Base-by-base conservation (phyloP, 495 filamentous ascomycete genomes). In the Podospora comata region DNA sequence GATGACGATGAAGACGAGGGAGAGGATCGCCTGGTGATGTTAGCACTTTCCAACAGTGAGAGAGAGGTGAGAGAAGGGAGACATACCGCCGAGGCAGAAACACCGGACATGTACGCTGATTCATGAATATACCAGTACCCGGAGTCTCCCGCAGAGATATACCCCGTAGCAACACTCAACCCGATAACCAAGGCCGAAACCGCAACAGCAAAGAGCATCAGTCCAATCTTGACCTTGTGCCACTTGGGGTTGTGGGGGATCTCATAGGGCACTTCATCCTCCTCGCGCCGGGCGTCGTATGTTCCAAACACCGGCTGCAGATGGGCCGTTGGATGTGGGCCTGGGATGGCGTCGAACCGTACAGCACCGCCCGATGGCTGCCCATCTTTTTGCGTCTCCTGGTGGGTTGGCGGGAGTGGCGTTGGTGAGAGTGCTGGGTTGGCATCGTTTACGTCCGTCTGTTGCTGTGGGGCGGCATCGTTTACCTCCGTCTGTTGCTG, bases 1-100 rank as follows among this genome's bases (percentile, higher is more conserved):
- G 55, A 76, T 65, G 9, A 68, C 56, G 19, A 74, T 75, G 74
- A 81, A 80, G 26, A 82, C 16, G 9, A 80, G 70, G 1, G 79
- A 75, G 4, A 74, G 66, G 30, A 73, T 75, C 44, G 71, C 74
- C 76, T 79, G 53, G n/a, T 54, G 1, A 67, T 20, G 32, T 67
- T 57, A 67, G 60, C 39, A 55, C 60, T 7, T 61, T 6, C n/a
- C 18, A 34, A 3, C 19, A 64, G 11, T 44, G 16, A 54, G 1
- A 5, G 18, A 60, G 11, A n/a, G 0, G 23, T 16, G 5, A 55
- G n/a, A n/a, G 60, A 19, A 18, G 23, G 2, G 9, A 34, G 13
- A 69, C 72, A 44, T 67, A 75, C 74, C 16, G 68, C 65, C 11
- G 71, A 48, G 23, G 26, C 65, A 3, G 68, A 65, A 13, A 60